Conservation (phyloP, 2,329 filamentous ascomycete genomes). For the Hypoxylon sp. region DNA sequence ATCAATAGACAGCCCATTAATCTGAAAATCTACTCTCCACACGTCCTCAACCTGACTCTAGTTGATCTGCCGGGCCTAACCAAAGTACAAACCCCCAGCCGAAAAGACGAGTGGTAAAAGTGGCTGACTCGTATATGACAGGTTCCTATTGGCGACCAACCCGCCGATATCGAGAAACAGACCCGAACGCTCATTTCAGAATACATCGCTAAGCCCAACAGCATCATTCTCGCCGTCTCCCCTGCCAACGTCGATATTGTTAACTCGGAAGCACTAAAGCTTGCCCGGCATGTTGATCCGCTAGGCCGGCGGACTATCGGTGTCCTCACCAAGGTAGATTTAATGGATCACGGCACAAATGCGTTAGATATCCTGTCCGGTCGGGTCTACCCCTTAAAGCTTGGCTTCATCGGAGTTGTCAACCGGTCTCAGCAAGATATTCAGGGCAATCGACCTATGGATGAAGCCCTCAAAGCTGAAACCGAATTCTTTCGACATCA, state of each 20-base stretch:
- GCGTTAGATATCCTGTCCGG: conserved; percentile 97
- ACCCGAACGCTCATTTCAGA: conserved; percentile 96
- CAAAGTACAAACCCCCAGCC: conserved; percentile 69
- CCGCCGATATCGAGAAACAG: conserved; percentile 98
- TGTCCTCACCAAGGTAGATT: conserved; percentile 94
- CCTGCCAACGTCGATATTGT: conserved; percentile 98
- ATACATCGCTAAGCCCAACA: conserved; percentile 99
- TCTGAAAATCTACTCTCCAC: conserved; percentile 96
- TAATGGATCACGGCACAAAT: conserved; percentile 99
- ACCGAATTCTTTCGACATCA: conserved; percentile 97
- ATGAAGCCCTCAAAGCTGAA: conserved; percentile 90
- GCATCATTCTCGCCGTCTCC: conserved; percentile 95
- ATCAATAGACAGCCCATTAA: conserved; percentile 99
- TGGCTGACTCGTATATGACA: conserved; percentile 51
- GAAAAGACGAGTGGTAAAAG: conserved; percentile 4
- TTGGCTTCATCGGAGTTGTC: conserved; percentile 97
- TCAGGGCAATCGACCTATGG: conserved; percentile 92
- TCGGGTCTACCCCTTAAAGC: conserved; percentile 93
- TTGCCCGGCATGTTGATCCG: conserved; percentile 95
- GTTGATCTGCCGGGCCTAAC: conserved; percentile 96
- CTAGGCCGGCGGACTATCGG: conserved; percentile 95
- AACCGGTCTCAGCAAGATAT: conserved; percentile 99
- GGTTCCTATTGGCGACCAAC: conserved; percentile 98
- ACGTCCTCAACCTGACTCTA: conserved; percentile 94
- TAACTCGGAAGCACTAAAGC: conserved; percentile 96